Evolutionary conservation across 176 grass and related monocot species (phyloP).

Genomic region (Triticum aestivum): IWGSC_CS_RefSeq_v2.1 NC_057798.1:747885467-747885966

Average conservation of each 20-base stretch:
- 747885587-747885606: too few species aligned
- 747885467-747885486: not conserved
- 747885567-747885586: not conserved
- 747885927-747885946: constrained; percentile 25
- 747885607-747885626: too few species aligned
- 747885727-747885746: not conserved
- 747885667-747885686: not conserved
- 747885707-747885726: not conserved
- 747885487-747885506: not conserved
- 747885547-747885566: not conserved
- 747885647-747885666: not conserved
- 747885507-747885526: not conserved
- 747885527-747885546: not conserved
- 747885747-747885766: not conserved
- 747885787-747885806: constrained; percentile 28
- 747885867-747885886: constrained; percentile 6
- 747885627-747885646: not conserved
- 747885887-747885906: not conserved
- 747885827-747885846: constrained; percentile 1
- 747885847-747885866: not conserved
- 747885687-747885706: not conserved
- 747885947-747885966: not conserved
- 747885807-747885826: not conserved
- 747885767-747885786: not conserved
- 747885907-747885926: constrained; percentile 37